A percentile compares a stretch with the other conserved stretches of the same genome.
Conservation (phyloP, 2,329 filamentous ascomycete species). For the Colletotrichum tanaceti region DNA sequence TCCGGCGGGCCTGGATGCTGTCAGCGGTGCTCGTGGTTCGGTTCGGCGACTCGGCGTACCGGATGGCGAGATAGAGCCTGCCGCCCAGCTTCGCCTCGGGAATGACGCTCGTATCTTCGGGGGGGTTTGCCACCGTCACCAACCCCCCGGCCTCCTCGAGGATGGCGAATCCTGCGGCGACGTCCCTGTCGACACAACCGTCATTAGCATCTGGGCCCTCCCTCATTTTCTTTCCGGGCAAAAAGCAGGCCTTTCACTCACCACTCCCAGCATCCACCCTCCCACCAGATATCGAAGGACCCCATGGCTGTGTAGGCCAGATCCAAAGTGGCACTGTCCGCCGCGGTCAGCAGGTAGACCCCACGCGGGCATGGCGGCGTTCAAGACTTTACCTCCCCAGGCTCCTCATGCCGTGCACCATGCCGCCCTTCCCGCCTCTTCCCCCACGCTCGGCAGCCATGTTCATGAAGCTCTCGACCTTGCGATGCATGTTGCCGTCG, state of each 20-base stretch:
- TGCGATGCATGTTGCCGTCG: slow-evolving; percentile 76
- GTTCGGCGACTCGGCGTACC: slow-evolving; percentile 53
- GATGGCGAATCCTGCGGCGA: slow-evolving; percentile 79
- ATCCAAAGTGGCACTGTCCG: slow-evolving; percentile 74
- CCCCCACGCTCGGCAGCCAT: slow-evolving; percentile 76
- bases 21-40: slow-evolving; percentile 18
- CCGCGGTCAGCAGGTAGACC: not conserved
- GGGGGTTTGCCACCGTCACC: slow-evolving; percentile 79
- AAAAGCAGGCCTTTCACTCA: slow-evolving; percentile 49
- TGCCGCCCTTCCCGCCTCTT: slow-evolving; percentile 74
- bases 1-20: slow-evolving; percentile 67
- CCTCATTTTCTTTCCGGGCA: slow-evolving; percentile 67
- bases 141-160: slow-evolving; percentile 79
- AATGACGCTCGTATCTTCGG: slow-evolving; percentile 67
- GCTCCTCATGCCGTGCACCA: slow-evolving; percentile 82
- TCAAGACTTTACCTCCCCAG: slow-evolving; percentile 63
- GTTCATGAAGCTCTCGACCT: slow-evolving; percentile 80
- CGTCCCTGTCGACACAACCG: slow-evolving; percentile 66
- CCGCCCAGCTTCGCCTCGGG: slow-evolving; percentile 72
- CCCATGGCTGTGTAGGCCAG: slow-evolving; percentile 81
- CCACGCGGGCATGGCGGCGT: not conserved
- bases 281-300: slow-evolving; percentile 84
- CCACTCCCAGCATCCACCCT: slow-evolving; percentile 86
- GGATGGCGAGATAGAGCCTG: slow-evolving; percentile 76
- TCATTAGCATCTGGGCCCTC: slow-evolving; percentile 64